phyloP scores from a whole-genome alignment of 768 basidiomycete species.

The Ramaria rubella region DNA sequence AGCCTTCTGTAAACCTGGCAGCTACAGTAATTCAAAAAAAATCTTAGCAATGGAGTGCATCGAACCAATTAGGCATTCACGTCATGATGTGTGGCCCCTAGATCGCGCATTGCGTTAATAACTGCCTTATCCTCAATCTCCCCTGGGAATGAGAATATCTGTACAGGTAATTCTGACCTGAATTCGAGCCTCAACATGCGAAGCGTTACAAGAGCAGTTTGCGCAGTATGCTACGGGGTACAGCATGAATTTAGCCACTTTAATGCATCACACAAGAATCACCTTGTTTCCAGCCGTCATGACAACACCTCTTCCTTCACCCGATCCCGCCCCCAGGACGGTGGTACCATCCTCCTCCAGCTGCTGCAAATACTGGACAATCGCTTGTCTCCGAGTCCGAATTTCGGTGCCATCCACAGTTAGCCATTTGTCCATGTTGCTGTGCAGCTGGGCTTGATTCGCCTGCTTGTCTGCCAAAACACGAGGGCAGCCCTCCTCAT shows the following conservation, averaged over 20 bases:
- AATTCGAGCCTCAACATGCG: constrained; percentile 26
- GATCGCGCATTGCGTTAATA: constrained; percentile 20
- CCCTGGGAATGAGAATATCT: constrained; percentile 33
- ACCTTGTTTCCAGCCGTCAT: constrained; percentile 33
- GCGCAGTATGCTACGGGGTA: constrained; percentile 26
- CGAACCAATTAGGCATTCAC: background rate
- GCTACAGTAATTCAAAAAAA: background rate
- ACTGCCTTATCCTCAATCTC: constrained; percentile 24
- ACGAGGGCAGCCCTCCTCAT: constrained; percentile 24
- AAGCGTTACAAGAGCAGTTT: constrained; percentile 27
- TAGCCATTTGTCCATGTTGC: constrained; percentile 27
- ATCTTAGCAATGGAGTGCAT: background rate
- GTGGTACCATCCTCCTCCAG: constrained; percentile 19
- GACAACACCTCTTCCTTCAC: constrained; percentile 27
- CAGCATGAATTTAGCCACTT: background rate
- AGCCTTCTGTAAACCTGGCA: background rate
- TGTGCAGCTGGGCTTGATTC: constrained; percentile 32
- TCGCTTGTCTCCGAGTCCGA: constrained; percentile 16
- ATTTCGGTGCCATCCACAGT: constrained; percentile 20
- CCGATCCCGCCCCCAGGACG: constrained; percentile 14
- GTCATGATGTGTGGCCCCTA: constrained; percentile 27
- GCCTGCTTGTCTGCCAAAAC: constrained; percentile 23
- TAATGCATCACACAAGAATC: background rate
- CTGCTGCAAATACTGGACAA: constrained; percentile 24
- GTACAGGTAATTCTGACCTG: constrained; percentile 28